Base-by-base conservation (phyloP, 1,284 basidiomycete species). In the Irpex sp. region DNA sequence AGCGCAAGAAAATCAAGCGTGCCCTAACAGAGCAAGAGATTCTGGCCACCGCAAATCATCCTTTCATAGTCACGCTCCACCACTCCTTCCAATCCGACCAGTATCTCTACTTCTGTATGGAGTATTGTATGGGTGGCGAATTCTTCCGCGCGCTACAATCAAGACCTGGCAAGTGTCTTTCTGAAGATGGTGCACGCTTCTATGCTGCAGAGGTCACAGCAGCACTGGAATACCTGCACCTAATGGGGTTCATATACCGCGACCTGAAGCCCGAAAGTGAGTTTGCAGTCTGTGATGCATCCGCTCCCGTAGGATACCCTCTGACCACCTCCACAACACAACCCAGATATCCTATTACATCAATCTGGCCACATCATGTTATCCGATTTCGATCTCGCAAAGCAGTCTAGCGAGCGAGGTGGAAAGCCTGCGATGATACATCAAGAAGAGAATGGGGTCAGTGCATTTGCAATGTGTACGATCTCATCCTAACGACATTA, bases 281-380 rank as follows among this genome's bases (percentile, higher is more conserved):
- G 94, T 86, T 59, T 37, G 57, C 17, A 31, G 57, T 17, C 54
- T 49, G 59, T 37, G 44, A 19, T 54, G 40, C 58, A 49, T 34
- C 54, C 19, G 6, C 34, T 36, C 2, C 34, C 2, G 34, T 36
- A 36, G 34, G 34, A 36, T 36, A 36, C 34, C 34, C 34, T 2
- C 34, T 36, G 34, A 36, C 34, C 34, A 2, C 34, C 34, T 36
- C 2, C 34, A 2, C 34, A 31, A 31, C 60, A 38, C 38, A 26
- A 48, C 60, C 57, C 73, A 98, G 96, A 99, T 76, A 99, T 99
- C 71, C 82, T 99, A n/a, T 82, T 99, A 60, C 97, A 99, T 77
- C 93, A 98, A 74, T 96, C 95, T 19, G 97, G 97, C 15, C 97
- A 99, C 78, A 97, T 99, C 71, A 98, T 98, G 96, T 80, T 99